These are phyloP conservation scores for Suillus weaverae DNA, from an alignment of 768 basidiomycete species.

Conservation along the genomic window DNA sequence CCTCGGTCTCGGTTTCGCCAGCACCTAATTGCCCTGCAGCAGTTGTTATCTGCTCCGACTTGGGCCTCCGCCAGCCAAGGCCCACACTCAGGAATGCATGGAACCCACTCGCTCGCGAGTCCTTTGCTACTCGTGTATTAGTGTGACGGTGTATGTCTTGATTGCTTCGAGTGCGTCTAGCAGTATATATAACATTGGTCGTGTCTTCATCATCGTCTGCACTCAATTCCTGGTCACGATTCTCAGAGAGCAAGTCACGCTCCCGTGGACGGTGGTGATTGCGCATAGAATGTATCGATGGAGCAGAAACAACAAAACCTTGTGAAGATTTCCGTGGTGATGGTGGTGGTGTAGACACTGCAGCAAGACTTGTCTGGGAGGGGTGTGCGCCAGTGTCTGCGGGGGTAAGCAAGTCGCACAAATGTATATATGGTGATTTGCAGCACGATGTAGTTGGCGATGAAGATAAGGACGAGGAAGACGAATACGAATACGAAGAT, in stretches of 20 bases:
- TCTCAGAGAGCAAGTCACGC: constrained; percentile 7
- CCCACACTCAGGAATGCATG: constrained; percentile 27
- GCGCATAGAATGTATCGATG: not conserved
- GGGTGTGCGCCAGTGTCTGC: constrained; percentile 3
- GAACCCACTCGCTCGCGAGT: constrained; percentile 20
- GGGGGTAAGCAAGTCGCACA: constrained; percentile 8
- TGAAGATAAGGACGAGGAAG: not conserved
- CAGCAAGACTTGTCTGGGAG: not conserved
- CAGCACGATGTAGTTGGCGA: not conserved
- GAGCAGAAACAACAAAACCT: not conserved
- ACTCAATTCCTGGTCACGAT: not conserved
- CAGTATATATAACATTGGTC: constrained; percentile 16
- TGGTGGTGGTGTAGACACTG: not conserved
- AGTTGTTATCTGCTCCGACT: constrained; percentile 56
- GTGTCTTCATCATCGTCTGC: constrained; percentile 7
- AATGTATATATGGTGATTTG: constrained; percentile 2
- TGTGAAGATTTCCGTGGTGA: constrained; percentile 3
- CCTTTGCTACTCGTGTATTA: constrained; percentile 6
- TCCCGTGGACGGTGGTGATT: constrained; percentile 7
- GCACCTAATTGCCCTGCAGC: constrained; percentile 58
- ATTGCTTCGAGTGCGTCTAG: constrained; percentile 24
- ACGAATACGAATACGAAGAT: not conserved
- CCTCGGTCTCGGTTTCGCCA: constrained; percentile 79
- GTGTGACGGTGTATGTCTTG: constrained; percentile 20
- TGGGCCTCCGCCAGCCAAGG: constrained; percentile 36